Evolutionary conservation across 148 eudicot genomes (phyloP), one percentile per base, ranked within the genome.

Genomic region (Chenopodium berlandieri): DNA sequence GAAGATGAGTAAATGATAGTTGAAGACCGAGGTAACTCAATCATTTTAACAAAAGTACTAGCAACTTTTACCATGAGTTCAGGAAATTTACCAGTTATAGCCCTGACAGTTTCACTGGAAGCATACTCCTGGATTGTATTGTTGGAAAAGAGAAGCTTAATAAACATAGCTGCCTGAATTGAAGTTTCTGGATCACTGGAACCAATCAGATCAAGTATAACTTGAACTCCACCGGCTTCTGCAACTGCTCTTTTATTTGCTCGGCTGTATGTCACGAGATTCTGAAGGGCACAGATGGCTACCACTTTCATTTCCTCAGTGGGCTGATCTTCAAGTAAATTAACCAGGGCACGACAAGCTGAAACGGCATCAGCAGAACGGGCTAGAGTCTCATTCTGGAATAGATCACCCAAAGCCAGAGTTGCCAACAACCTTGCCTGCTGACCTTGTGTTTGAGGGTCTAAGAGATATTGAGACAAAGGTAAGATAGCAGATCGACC

Each of bases 221-320:
- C 93, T 86, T 92, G 98, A 84, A 96, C 97, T 58, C 98, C 99
- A 74, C 98, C 98, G 79, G 97, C 97, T 88, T 96, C 99, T 58
- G 98, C 99, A 86, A 96, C 98, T 46, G 99, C 99, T 88, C 98
- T 92, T 84, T 96, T 96, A 83, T 96, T 96, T 71, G 97, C 91
- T 77, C 98, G 87, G 82, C 97, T 96, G 83, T 88, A 89, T 91
- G 92, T 92, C 17, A 96, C 99, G 75, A 96, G 98, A 82, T 96
- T 96, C 85, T 96, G 98, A 80, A 96, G 86, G 40, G 99, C 94
- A 87, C 99, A 96, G 72, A 96, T 91, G 75, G 99, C 95, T 60
- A 96, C 98, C 44, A 96, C 97, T 87, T 96, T 96, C 97, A 96
- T 94, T 86, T 96, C 99, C 86, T 96, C 99, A 19, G 99, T 90